Evolutionary conservation across 2,329 filamentous ascomycete species (phyloP), one percentile per base, ranked within the genome.

Genomic region (Cadophora sp.): DNA sequence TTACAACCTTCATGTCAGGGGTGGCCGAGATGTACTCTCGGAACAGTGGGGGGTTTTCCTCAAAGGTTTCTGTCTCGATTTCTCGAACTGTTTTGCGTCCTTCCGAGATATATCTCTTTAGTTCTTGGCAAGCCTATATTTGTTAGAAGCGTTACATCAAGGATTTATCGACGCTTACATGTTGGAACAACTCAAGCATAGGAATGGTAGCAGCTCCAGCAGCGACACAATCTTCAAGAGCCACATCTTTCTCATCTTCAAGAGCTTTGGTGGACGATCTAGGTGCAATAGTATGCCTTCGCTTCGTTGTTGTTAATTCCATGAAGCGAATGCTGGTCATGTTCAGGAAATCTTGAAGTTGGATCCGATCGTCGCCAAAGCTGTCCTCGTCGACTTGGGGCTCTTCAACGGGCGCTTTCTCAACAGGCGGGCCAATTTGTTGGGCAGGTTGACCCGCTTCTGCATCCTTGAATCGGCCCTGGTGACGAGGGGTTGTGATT

Each of bases 311-410:
- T n/a, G 91, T 97, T 61, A 99, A 84, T 78, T 99, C 96, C 92
- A 99, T 97, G 81, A 99, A 99, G 64, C 94, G 92, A 75, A 99
- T 97, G 68, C 93, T 97, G 2, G 95, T 97, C 89, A 97, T 90
- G 71, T 97, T 93, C 55, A 99, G 82, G 80, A 99, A 99, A 64
- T 97, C 92, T 74, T 97, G 93, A 3, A 99, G 84, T 56, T 94
- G 91, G 64, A 97, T 94, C 26, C 85, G 85, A 29, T 90, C 86
- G 24, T 86, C 84, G 14, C 76, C 75, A 31, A 73, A 67, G 26
- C 77, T 78, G 27, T 77, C 73, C 55, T 78, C 76, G 16, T 72
- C 69, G 14, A 83, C 79, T 24, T 83, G 83, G n/a, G 88, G 85
- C 6, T 81, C 79, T 62, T 83, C 80, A 27, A 81, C 74, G 53